Evolutionary conservation across 257 asterid species (phyloP), one percentile per base, ranked within the genome.

Genomic region (Solanum appendiculatum): DNA sequence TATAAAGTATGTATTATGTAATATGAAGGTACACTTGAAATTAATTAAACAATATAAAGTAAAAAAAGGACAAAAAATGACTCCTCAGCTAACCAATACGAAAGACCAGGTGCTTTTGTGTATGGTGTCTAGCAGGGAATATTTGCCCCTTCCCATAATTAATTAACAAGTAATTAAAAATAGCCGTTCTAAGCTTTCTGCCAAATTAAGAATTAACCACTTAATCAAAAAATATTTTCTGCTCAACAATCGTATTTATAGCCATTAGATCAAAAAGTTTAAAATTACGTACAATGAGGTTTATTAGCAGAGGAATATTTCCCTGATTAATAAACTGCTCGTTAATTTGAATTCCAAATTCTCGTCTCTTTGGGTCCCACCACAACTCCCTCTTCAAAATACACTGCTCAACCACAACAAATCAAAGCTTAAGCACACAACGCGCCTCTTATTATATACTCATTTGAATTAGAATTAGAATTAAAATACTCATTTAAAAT

Each of bases 381-480:
- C 33, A 10, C 10, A 27, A 23, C 85, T 37, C 83, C 27, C 56
- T 23, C 83, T 86, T 54, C 86, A 88, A 66, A 85, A 72, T 87
- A 85, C 92, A 88, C 87, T 86, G 88, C 92, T 90, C 89, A 90
- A 80, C 89, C 84, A 60, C 91, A 85, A 85, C 90, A 88, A 86
- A 70, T 88, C 86, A 74, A 39, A 84, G 20, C 64, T 69, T 84
- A 51, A 36, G 31, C 23, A 7, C 13, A 11, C 72, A 85, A 88
- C 89, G 88, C 89, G 74, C 78, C 68, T 37, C 33, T 63, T 13
- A 23, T 42, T 63, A 15, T 54, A 7, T 56, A 44, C 10, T 44
- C 9, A 12, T 6, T 73, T 10, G 23, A 66, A 5, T 13, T 20
- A 42, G 23, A 66, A 5, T 13, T 20, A 42, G 64, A 31, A 16